Base-by-base conservation (phyloP, 768 basidiomycete genomes). In the Agrocybe praecox region DNA sequence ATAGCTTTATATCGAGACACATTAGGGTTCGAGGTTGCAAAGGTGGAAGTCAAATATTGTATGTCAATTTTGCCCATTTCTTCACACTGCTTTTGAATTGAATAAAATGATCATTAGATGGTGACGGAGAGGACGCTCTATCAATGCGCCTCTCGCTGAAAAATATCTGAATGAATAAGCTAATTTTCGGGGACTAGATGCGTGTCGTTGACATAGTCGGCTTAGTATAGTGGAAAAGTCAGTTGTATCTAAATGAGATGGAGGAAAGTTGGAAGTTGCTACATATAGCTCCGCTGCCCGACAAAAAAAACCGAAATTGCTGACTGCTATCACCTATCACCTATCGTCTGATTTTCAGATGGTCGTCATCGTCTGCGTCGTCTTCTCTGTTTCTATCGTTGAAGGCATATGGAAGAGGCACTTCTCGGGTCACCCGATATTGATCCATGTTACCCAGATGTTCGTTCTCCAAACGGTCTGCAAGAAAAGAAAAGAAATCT, bases 401-500 rank as follows among this genome's bases (percentile, higher is more conserved):
- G 52, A 87, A 74, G 1, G 74, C 67, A 69, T 96, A 96, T 1
- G 93, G 94, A 32, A 97, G 72, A 0, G 92, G 90, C 14, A 94
- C 85, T 65, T 97, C 94, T 22, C 88, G 80, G 1, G 90, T 93
- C 43, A 91, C 85, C 21, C 94, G 92, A 69, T 93, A 96, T 64
- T 94, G 93, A 79, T 93, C 92, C 71, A 91, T 85, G 69, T 97
- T 97, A 77, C 92, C 91, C 23, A 96, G 74, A 61, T 97, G 95
- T 73, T 97, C 95, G 72, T 91, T 94, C 52, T 68, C 72, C 63
- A 73, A 51, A 36, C 72, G 72, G 59, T 69, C 72, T 73, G 49
- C 46, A 29, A 42, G 48, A 45, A n/a, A n/a, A n/a, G n/a, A n/a
- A n/a, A n/a, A n/a, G n/a, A 9, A 29, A 29, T 29, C 5, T 29